phyloP scores from a whole-genome alignment of 345 rosid species.

The Salix exigua region DNA sequence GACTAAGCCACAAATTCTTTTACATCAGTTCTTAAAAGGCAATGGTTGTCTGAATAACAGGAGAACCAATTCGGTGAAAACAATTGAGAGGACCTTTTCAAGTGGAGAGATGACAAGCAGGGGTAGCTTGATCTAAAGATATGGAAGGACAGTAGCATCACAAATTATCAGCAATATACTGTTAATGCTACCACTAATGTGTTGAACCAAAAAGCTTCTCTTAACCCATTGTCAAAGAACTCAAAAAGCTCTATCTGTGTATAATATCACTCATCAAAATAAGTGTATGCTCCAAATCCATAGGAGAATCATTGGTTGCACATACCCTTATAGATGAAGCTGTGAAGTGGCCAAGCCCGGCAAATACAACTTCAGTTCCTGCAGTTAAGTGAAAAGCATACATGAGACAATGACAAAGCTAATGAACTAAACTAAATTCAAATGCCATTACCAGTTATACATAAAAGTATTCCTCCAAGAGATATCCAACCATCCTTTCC shows the following conservation, averaged over 20 bases:
- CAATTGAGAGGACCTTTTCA: neutral
- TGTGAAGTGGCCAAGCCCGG: conserved; percentile 70
- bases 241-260: neutral
- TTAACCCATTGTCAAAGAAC: neutral
- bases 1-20: neutral
- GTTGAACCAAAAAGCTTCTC: neutral
- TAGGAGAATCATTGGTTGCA: neutral
- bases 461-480: conserved; percentile 76
- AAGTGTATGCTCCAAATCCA: neutral
- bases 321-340: conserved; percentile 77
- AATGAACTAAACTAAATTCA: conserved; percentile 2
- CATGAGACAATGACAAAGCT: conserved; percentile 16
- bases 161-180: neutral
- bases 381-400: conserved; percentile 30
- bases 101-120: neutral
- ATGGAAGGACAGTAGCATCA: neutral
- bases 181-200: neutral
- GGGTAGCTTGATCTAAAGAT: too few species aligned
- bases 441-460: conserved; percentile 61
- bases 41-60: too few species aligned
- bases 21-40: neutral
- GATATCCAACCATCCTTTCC: conserved; percentile 85
- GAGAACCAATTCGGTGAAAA: neutral
- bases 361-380: conserved; percentile 87
- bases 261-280: neutral